Base-by-base conservation (phyloP, 177 flowering plant species). In the Telopea speciosissima region DNA sequence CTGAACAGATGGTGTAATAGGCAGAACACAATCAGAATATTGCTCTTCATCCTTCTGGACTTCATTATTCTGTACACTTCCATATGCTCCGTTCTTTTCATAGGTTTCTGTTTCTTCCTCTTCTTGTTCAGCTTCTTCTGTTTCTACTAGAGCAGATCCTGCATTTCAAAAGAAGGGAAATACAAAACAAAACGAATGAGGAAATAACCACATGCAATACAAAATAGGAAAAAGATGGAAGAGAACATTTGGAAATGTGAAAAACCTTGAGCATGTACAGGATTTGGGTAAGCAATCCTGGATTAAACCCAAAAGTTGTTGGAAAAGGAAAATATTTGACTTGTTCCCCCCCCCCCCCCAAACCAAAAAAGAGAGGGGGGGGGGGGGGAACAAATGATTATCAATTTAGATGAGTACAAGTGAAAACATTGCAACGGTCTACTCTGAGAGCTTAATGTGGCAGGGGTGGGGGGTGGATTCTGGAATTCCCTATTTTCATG, bases 61-160 rank as follows among this genome's bases (percentile, higher is more conserved):
- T 70, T 78, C 81, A 62, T 74, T 65, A 68, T 69, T 78, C 68
- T 83, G 85, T 31, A 71, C 71, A 52, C 42, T 64, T 73, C 68
- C 68, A 22, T 80, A 79, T 25, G 66, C 59, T 58, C 68, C 70
- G 68, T 70, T 73, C 71, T 79, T 90, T 65, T 85, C 90, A 68
- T 31, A 28, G 23, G 63, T 68, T 63, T 87, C 85, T 11, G 75
- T 72, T 75, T 83, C 90, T 72, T 84, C 88, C n/a, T 83, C 91
- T 74, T 88, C 90, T 40, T 69, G 70, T 62, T 87, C 90, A 33
- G 66, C 73, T 71, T 75, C 87, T 64, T 86, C 92, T 40, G 72
- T 74, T 73, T 75, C 87, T 54, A 66, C 31, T 31, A 74, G 68
- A 62, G 69, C 69, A 70, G 83, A 79, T 44, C 93, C 90, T 89